phyloP scores from a whole-genome alignment of 192 early-diverging fungal species.

The Backusella mclennaniae region DNA sequence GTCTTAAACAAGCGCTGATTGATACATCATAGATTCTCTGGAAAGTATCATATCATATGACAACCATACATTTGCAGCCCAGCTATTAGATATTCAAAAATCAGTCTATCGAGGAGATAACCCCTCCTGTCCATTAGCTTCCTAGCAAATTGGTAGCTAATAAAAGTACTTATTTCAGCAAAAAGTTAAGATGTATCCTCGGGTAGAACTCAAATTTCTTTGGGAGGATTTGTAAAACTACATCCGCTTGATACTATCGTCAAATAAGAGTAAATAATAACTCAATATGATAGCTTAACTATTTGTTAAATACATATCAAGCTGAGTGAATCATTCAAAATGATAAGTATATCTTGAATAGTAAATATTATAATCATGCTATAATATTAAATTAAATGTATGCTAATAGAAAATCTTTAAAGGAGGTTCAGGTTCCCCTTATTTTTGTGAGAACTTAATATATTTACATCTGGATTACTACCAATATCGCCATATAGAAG shows the following conservation, averaged over 20 bases:
- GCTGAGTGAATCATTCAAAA: neutral
- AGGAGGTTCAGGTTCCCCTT: neutral
- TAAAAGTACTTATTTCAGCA: conserved; percentile 79
- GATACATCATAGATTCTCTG: conserved; percentile 94
- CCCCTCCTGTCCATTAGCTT: conserved; percentile 65
- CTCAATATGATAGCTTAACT: neutral
- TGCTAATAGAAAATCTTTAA: neutral
- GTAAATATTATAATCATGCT: neutral
- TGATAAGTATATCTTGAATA: neutral
- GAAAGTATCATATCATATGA: conserved; percentile 84
- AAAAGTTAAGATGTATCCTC: conserved; percentile 81
- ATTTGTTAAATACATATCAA: neutral
- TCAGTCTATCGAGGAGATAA: conserved; percentile 87
- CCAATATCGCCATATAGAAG: no score
- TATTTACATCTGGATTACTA: no score
- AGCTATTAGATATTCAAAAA: conserved; percentile 83
- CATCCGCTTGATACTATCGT: conserved; percentile 20
- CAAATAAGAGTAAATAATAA: conserved; percentile 22
- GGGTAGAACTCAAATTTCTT: conserved; percentile 79
- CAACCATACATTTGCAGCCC: conserved; percentile 84
- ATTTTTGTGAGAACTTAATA: neutral
- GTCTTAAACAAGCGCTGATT: conserved; percentile 89
- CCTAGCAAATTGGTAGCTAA: conserved; percentile 86
- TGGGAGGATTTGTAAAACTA: conserved; percentile 75
- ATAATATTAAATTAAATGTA: neutral